Evolutionary conservation across 1,284 basidiomycete species (phyloP).

Genomic region (Rhodotorula sp.): DNA sequence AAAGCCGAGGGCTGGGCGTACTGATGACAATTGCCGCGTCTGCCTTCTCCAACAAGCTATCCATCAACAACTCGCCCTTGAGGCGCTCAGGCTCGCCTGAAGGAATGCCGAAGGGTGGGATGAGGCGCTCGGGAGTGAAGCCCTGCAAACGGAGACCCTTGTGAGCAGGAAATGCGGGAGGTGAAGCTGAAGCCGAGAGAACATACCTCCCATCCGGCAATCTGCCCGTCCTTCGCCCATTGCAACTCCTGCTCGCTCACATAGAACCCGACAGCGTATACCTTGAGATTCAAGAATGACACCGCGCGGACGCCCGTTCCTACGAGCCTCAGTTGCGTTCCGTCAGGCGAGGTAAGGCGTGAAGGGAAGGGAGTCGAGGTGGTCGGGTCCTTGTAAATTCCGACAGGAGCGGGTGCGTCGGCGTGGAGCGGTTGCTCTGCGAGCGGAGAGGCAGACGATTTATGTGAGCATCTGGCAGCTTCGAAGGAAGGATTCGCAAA

Average conservation of each 20-base stretch:
- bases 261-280: constrained; percentile 83
- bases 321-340: constrained; percentile 59
- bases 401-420: constrained; percentile 6
- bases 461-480: neutral
- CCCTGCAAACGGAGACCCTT: neutral
- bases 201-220: constrained; percentile 26
- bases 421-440: constrained; percentile 17
- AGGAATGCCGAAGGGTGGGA: constrained; percentile 10
- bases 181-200: neutral
- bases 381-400: constrained; percentile 45
- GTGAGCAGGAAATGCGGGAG: neutral
- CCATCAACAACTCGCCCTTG: constrained; percentile 29
- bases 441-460: neutral
- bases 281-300: constrained; percentile 72
- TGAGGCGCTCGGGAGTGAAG: constrained; percentile 20
- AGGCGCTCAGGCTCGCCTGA: neutral
- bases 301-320: constrained; percentile 81
- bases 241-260: constrained; percentile 59
- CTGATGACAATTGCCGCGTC: constrained; percentile 36
- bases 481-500: neutral
- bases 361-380: constrained; percentile 49
- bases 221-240: neutral
- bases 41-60: constrained; percentile 25
- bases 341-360: constrained; percentile 36
- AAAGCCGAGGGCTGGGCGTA: neutral